Percentiles rank a stretch among this genome's conserved stretches.
phyloP scores from a whole-genome alignment of 441 rosid species.

The Viola pubescens region DNA sequence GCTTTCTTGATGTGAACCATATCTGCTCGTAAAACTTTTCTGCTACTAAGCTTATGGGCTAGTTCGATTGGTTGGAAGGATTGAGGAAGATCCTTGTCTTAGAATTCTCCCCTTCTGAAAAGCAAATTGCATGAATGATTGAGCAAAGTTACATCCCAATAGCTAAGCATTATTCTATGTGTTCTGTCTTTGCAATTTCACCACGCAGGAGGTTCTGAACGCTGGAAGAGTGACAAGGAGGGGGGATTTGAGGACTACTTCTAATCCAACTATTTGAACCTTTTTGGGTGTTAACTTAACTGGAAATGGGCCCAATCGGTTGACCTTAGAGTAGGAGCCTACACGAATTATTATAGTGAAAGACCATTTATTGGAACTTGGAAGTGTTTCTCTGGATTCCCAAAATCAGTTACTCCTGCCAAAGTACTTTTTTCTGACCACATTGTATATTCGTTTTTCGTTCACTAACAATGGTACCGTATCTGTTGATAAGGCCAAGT shows the following conservation, averaged over 20 bases:
- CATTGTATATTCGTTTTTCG: slow-evolving; percentile 11
- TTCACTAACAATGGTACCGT: neutral
- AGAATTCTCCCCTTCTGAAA: slow-evolving; percentile 1
- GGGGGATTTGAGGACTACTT: slow-evolving; percentile 83
- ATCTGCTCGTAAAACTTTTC: slow-evolving; percentile 12
- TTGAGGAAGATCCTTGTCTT: neutral
- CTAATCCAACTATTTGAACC: slow-evolving; percentile 29
- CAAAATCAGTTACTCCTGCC: slow-evolving; percentile 4
- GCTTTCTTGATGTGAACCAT: slow-evolving; percentile 13
- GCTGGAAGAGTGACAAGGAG: slow-evolving; percentile 41
- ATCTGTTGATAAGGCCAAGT: too few relatives aligned
- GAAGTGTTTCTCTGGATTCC: neutral
- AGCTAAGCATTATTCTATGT: slow-evolving; percentile 11
- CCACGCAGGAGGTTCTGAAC: slow-evolving; percentile 49
- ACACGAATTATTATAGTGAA: neutral
- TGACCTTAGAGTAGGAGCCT: neutral
- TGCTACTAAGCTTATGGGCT: neutral
- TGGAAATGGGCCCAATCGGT: slow-evolving; percentile 4
- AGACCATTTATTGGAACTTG: neutral
- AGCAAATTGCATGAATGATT: neutral
- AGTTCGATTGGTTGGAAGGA: neutral
- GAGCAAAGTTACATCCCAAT: slow-evolving; percentile 6
- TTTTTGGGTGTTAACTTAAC: slow-evolving; percentile 15
- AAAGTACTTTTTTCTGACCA: neutral
- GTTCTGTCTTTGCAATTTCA: slow-evolving; percentile 15